A percentile compares a stretch with the other conserved stretches of the same genome.
Evolutionary conservation across 164 flowering plant genomes (phyloP).

Genomic region (Chimonanthus praecox): DNA sequence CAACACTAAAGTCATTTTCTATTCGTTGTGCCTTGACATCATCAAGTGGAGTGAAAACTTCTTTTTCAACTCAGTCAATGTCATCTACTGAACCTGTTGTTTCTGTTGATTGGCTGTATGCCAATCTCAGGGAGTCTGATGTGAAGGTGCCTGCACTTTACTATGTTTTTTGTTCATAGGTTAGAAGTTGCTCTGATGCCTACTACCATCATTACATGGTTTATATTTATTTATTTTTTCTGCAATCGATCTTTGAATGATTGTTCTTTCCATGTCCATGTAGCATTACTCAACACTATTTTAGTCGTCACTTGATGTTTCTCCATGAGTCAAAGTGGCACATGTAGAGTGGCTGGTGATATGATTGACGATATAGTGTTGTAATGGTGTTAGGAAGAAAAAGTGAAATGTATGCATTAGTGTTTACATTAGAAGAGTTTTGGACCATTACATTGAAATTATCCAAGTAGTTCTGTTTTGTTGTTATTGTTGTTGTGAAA

Average conservation of each 20-base stretch:
- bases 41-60: constrained; percentile 31
- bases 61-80: constrained; percentile 41
- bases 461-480: too few relatives aligned
- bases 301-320: background rate
- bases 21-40: constrained; percentile 34
- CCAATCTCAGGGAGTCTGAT: constrained; percentile 74
- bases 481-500: too few relatives aligned
- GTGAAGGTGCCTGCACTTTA: constrained; percentile 53
- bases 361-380: too few relatives aligned
- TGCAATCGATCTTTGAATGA: background rate
- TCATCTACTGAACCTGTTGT: constrained; percentile 80
- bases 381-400: too few relatives aligned
- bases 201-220: background rate
- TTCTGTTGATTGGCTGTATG: constrained; percentile 89
- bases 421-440: too few relatives aligned
- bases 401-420: too few relatives aligned
- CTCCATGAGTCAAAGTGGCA: background rate
- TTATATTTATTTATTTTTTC: too few relatives aligned
- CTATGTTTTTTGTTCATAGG: background rate
- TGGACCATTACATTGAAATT: too few relatives aligned
- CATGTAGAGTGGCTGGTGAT: too few relatives aligned
- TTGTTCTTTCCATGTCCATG: background rate
- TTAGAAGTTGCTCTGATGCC: constrained; percentile 4
- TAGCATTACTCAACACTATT: background rate
- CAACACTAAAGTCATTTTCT: constrained; percentile 17